Percentiles rank a stretch among this genome's conserved stretches.
phyloP scores from a whole-genome alignment of 768 basidiomycete genomes.

The Amanita brunnescens region DNA sequence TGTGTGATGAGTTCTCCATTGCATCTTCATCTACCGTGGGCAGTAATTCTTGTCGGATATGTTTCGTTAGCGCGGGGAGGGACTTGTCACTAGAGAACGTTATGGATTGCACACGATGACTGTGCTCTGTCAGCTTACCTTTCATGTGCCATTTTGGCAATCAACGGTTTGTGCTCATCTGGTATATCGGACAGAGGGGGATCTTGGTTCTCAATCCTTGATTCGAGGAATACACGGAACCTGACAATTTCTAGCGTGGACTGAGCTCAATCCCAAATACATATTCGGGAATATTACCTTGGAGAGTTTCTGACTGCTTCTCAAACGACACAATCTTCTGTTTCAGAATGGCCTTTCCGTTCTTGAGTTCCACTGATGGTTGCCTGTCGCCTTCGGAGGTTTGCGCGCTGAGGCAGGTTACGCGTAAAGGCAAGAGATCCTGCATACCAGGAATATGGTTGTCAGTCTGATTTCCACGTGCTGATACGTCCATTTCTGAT shows the following conservation, averaged over 20 bases:
- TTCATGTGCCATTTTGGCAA: conserved; percentile 80
- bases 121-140: conserved; percentile 45
- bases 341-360: conserved; percentile 67
- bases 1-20: conserved; percentile 26
- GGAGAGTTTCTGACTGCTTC: conserved; percentile 74
- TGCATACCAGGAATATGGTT: conserved; percentile 16
- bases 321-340: conserved; percentile 70
- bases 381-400: conserved; percentile 29
- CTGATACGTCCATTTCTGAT: neutral
- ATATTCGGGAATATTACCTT: conserved; percentile 39
- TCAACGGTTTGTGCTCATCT: conserved; percentile 59
- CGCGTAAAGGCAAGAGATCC: conserved; percentile 17
- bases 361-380: conserved; percentile 58
- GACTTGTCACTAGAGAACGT: conserved; percentile 58
- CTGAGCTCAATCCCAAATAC: conserved; percentile 7
- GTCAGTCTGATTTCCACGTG: neutral
- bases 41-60: conserved; percentile 60
- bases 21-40: conserved; percentile 56
- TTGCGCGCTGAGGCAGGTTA: conserved; percentile 20
- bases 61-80: conserved; percentile 49
- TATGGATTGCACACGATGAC: neutral
- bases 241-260: conserved; percentile 56
- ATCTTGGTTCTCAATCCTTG: conserved; percentile 36
- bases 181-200: conserved; percentile 52
- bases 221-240: conserved; percentile 66